Evolutionary conservation across 768 basidiomycete species (phyloP), one percentile per base, ranked within the genome.

Genomic region (Floccularia luteovirens): DNA sequence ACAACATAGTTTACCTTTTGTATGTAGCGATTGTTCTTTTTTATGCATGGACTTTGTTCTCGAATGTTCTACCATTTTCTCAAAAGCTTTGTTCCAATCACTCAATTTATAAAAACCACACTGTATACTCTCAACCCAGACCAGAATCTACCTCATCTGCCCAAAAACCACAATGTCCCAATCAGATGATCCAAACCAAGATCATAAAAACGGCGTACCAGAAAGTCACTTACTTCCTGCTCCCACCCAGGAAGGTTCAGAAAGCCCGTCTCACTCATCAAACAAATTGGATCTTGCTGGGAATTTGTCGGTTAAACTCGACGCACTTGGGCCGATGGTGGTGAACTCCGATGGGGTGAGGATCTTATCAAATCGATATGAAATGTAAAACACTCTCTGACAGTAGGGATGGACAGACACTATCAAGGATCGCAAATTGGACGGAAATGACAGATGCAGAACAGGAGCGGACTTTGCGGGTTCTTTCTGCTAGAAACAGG

Each of bases 401-500:
- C 33, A 23, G 20, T 14, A 17, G 24, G 24, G 23, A 10, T 20
- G 14, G 20, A 31, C 43, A 82, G 80, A 83, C 80, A 0, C 51
- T 82, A 12, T 82, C 79, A 5, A 62, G 80, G 24, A 79, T 84
- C 42, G 67, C 69, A 21, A 81, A 83, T 49, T 84, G 81, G 82
- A 56, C 63, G 30, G 61, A 67, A 41, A 67, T 83, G 64, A 70
- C 77, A 2, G 62, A 71, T 10, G 50, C 61, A 13, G 79, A 86
- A 59, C 69, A 68, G 51, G 72, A 78, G 43, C 61, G 74, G 19
- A 79, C 76, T 2, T 50, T 77, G 28, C 59, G 76, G 25, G 66
- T 82, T 5, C 54, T 84, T 6, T 63, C 67, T 2, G 64, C 65
- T 23, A 64, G 77, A 42, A 78, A 78, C 48, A 65, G 63, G 75